A percentile compares a stretch with the other conserved stretches of the same genome.
Conservation (phyloP, 495 filamentous ascomycete species). For the Darksidea phi region DNA sequence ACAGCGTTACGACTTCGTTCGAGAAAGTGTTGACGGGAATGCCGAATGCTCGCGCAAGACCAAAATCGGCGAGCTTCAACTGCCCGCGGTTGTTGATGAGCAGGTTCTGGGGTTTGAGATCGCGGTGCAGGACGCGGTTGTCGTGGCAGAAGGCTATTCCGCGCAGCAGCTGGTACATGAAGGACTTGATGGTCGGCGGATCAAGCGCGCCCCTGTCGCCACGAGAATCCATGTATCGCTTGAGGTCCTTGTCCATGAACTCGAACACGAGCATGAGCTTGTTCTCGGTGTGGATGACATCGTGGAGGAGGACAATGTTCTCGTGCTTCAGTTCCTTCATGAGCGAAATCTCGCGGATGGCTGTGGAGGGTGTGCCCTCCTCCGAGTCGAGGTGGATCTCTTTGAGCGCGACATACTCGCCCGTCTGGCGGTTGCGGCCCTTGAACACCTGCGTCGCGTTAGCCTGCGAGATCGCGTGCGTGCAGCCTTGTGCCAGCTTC, state of each 20-base stretch:
- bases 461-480: not conserved
- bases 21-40: conserved; percentile 91
- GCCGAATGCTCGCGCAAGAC: conserved; percentile 82
- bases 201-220: conserved; percentile 90
- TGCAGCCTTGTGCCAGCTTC: no score
- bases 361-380: conserved; percentile 93
- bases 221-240: conserved; percentile 98
- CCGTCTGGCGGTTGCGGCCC: conserved; percentile 47
- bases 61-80: conserved; percentile 97
- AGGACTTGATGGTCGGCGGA: conserved; percentile 88
- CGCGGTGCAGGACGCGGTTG: conserved; percentile 90
- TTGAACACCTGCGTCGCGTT: conserved; percentile 44
- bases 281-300: conserved; percentile 91
- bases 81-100: conserved; percentile 92
- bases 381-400: conserved; percentile 98
- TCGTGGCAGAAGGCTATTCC: conserved; percentile 97
- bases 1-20: conserved; percentile 90
- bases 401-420: conserved; percentile 76
- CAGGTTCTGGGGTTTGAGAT: conserved; percentile 99
- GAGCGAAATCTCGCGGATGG: conserved; percentile 92
- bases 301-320: conserved; percentile 86
- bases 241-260: conserved; percentile 80
- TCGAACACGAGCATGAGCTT: conserved; percentile 96
- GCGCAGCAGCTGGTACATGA: conserved; percentile 94
- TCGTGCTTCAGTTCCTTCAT: conserved; percentile 95